Base-by-base conservation (phyloP, 441 rosid genomes). In the Erodium moschatum region DNA sequence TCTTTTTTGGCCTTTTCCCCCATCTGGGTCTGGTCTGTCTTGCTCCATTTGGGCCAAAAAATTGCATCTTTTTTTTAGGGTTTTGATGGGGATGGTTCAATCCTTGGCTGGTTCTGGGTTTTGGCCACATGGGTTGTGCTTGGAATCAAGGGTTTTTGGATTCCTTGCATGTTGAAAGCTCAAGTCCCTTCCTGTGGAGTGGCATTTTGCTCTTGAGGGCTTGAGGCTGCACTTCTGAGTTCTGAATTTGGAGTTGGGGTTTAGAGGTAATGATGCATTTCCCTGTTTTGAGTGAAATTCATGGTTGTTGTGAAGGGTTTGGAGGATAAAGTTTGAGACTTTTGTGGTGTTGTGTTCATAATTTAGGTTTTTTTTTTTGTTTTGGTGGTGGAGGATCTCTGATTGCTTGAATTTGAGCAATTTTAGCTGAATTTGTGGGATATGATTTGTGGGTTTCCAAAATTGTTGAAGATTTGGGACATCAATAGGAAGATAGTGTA, bases 401-500 rank as follows among this genome's bases (percentile, higher is more conserved):
- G 58, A 67, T 75, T 64, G 74, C 80, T 75, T 75, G 71, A 78
- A 72, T 70, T 78, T 72, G 69, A 79, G 77, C 70, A 12, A 6
- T 64, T 67, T 70, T 64, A 13, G 44, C 20, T 52, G 71, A 66
- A 66, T 72, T 73, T 54, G 70, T 64, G 56, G 70, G 46, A 65
- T 62, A 13, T 24, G 21, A 64, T 52, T 69, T 60, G 60, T 68
- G 27, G 33, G 64, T 63, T 67, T 62, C 21, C 40, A 61, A 61
- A 73, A 76, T 74, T 69, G 76, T 56, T 52, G 81, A 72, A 77
- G 84, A 78, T 79, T 74, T 78, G 73, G 64, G 78, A 72, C 21
- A 62, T 67, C 31, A 67, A 5, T 67, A 5, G 38, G 27, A 7
- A 31, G 67, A 62, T 61, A 44, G 27, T 56, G 63, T 18, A 58